A percentile compares a stretch with the other conserved stretches of the same genome.
phyloP scores from a whole-genome alignment of 192 early-diverging fungal species.

The Coemansia sp. region DNA sequence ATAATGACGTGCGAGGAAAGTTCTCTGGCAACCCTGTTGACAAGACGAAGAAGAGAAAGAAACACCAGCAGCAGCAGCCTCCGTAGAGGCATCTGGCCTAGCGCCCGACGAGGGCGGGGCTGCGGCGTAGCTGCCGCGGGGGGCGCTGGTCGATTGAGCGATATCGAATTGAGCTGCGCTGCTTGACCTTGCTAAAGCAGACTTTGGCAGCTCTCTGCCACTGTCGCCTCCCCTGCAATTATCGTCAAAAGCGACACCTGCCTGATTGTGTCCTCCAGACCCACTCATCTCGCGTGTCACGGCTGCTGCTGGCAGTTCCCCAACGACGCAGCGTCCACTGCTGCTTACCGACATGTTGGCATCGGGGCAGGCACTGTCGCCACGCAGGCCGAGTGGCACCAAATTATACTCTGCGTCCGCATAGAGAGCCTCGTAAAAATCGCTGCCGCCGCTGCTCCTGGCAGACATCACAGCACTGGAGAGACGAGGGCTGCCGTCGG shows the following conservation, averaged over 20 bases:
- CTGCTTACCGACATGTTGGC: conserved; percentile 6
- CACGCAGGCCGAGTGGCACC: conserved; percentile 2
- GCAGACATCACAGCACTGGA: conserved; percentile 4
- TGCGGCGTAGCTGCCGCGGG: conserved; percentile 4
- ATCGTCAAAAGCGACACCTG: neutral
- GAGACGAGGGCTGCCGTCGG: neutral
- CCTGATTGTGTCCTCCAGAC: conserved; percentile 4
- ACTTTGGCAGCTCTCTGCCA: neutral
- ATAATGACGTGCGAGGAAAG: neutral
- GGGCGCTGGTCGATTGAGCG: conserved; percentile 1
- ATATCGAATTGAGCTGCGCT: neutral
- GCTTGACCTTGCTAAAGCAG: neutral
- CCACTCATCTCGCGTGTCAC: conserved; percentile 5
- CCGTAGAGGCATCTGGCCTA: neutral
- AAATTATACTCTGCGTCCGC: conserved; percentile 4
- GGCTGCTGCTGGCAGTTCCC: neutral
- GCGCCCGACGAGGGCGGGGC: neutral
- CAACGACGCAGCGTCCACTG: neutral
- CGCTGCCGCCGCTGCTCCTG: conserved; percentile 6
- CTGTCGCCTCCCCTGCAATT: conserved; percentile 4
- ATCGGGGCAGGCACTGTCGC: conserved; percentile 4
- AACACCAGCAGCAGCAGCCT: neutral
- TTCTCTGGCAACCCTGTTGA: neutral
- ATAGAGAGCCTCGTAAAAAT: conserved; percentile 5
- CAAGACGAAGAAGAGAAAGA: conserved; percentile 10